phyloP scores from a whole-genome alignment of 208 protist genomes.

The Trypanosoma melophagium region DNA sequence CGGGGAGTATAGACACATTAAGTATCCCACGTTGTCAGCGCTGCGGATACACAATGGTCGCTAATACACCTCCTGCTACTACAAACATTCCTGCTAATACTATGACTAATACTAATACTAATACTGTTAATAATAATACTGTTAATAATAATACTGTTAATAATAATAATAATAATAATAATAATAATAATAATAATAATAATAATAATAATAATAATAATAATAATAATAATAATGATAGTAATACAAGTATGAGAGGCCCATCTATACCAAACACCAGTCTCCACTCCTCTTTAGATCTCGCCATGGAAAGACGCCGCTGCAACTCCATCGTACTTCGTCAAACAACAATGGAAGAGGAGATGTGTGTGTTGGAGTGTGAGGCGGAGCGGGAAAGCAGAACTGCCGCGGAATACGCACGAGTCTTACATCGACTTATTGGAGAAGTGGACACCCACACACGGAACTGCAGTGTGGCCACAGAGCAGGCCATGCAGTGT shows the following conservation, averaged over 20 bases:
- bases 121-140: neutral
- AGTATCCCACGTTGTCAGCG: neutral
- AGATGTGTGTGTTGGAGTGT: slow-evolving; percentile 1
- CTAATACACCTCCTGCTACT: neutral
- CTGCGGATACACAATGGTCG: no score
- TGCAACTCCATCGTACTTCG: neutral
- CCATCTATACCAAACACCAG: no score
- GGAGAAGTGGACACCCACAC: neutral
- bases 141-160: neutral
- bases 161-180: no score
- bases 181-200: no score
- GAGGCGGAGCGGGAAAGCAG: slow-evolving; percentile 3
- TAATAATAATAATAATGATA: no score
- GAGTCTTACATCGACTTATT: neutral
- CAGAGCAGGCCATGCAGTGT: neutral
- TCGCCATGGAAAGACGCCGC: neutral
- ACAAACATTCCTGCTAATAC: neutral
- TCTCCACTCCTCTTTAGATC: no score
- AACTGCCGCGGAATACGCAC: neutral
- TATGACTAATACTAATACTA: neutral
- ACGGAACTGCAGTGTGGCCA: neutral
- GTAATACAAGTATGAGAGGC: no score
- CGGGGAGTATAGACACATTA: neutral
- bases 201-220: no score
- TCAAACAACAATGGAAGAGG: neutral